Conservation (phyloP, 495 filamentous ascomycete species). For the Neurospora sp. region DNA sequence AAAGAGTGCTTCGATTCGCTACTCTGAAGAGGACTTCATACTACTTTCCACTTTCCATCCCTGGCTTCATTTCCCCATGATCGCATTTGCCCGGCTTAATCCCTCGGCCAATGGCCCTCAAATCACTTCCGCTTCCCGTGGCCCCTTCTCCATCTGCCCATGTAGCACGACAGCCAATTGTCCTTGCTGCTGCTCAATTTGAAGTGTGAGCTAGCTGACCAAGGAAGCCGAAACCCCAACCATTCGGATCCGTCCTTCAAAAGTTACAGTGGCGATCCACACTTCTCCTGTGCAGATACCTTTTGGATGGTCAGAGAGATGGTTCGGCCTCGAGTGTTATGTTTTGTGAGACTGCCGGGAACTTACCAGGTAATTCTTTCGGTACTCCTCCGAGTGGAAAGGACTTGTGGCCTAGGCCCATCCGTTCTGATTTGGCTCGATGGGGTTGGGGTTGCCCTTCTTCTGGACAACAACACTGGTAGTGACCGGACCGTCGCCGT, state of each 20-base stretch:
- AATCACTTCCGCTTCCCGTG: no score
- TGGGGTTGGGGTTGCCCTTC: background rate
- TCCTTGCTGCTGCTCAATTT: no score
- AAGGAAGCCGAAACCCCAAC: no score
- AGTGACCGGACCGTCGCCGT: background rate
- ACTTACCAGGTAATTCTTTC: background rate
- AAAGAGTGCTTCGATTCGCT: background rate
- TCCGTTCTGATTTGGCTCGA: background rate
- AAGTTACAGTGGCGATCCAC: no score
- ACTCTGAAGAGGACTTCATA: background rate
- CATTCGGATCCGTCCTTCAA: no score
- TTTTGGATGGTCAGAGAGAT: background rate
- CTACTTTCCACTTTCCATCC: background rate
- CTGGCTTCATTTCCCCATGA: background rate
- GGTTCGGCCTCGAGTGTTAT: background rate
- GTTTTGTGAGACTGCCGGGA: background rate
- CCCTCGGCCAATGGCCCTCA: no score
- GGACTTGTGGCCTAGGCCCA: background rate
- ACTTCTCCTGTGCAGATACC: no score
- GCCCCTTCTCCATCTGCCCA: no score
- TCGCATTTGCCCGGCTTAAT: background rate
- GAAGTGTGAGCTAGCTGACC: no score
- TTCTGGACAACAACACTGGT: background rate
- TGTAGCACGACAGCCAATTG: no score
- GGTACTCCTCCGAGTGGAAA: background rate